Percentiles rank a stretch among this genome's conserved stretches.
Conservation (phyloP, 148 eudicot species). For the Polygonum maritimum region DNA sequence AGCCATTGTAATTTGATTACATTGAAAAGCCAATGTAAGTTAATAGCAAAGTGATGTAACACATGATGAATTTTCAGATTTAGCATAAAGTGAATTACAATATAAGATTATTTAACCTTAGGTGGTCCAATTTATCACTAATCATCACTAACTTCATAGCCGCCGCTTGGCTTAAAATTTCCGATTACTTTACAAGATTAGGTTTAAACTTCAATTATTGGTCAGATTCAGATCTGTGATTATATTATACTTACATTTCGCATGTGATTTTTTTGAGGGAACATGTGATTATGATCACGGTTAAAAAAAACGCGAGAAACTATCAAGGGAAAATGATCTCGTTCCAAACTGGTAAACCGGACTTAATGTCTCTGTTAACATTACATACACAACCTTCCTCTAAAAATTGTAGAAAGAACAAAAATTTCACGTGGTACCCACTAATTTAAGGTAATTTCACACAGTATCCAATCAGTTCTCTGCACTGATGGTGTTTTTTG, state of each 20-base stretch:
- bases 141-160: neutral
- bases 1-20: neutral
- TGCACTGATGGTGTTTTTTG: conserved; percentile 44
- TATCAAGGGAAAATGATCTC: too few relatives aligned
- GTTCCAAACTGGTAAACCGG: too few relatives aligned
- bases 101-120: neutral
- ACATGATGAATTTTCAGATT: neutral
- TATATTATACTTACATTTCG: neutral
- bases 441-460: too few relatives aligned
- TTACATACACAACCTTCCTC: too few relatives aligned
- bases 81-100: neutral
- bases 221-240: neutral
- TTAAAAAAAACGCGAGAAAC: too few relatives aligned
- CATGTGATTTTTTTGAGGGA: neutral
- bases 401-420: too few relatives aligned
- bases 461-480: too few relatives aligned
- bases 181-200: neutral
- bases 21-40: neutral
- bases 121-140: neutral
- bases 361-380: too few relatives aligned
- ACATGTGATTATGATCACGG: too few relatives aligned
- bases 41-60: neutral
- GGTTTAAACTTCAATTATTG: neutral
- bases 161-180: neutral
- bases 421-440: too few relatives aligned